Base-by-base conservation (phyloP, 1,284 basidiomycete genomes). In the Puccinia brachypodii region DNA sequence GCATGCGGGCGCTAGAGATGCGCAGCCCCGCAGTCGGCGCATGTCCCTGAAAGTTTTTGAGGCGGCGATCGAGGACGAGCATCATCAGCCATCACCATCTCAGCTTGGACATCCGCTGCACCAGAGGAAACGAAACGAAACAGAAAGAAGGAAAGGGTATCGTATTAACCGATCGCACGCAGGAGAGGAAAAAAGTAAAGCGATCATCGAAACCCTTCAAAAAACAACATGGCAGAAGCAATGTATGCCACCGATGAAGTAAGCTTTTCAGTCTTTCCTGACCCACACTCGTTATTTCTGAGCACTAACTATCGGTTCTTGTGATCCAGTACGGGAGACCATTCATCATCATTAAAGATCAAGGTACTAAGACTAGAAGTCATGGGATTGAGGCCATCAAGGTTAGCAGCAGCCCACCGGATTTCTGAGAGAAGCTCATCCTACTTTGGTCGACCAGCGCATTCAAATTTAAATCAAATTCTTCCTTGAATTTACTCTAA, bases 381-480 rank as follows among this genome's bases (percentile, higher is more conserved):
- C 95, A 98, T 89, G 97, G 97, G 82, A 88, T 93, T 83, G 94
- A 97, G 87, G 96, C 96, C 84, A 98, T 99, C 89, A 96, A 98
- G 90, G 94, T 94, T 72, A 76, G 89, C 86, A 74, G 22, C 68
- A 40, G 53, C 74, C 25, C 42, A 25, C 11, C 62, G 28, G 50
- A 31, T 22, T n/a, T 25, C 25, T 56, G n/a, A 7, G 22, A 47
- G 31, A 36, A 69, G 19, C 53, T 38, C 62, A 19, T 28, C 19
- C 19, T 56, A 36, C 56, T 62, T 58, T n/a, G 42, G n/a, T 71
- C 68, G 40, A 28, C 36, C 42, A 25, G n/a, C 25, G 68, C 40
- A 71, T 71, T 71, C 31, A 47, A 47, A 47, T 50, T 71, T 50
- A 72, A 66, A 69, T 74, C 80, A 56, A 82, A 77, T 42, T 53